Evolutionary conservation across 2,329 filamentous ascomycete genomes (phyloP), one percentile per base, ranked within the genome.

Genomic region (Trichoderma polysporum): DNA sequence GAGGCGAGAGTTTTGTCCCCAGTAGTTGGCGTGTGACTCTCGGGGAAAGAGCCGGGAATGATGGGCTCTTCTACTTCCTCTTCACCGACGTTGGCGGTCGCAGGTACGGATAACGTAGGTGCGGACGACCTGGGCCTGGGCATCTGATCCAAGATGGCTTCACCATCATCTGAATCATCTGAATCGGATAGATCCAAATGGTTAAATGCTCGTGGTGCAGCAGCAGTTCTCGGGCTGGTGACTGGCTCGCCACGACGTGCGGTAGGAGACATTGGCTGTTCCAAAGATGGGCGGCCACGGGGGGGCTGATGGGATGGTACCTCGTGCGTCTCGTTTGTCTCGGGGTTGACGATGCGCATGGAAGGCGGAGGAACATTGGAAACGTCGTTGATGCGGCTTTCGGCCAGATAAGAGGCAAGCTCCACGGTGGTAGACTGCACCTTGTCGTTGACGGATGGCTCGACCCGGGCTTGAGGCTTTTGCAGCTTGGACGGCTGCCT

Each of bases 101-200:
- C 57, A 37, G 71, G 70, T 7, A 70, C 49, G 49, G 68, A 64
- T 17, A n/a, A n/a, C n/a, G n/a, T n/a, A n/a, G n/a, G n/a, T n/a
- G n/a, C n/a, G n/a, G 50, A 25, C 31, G 37, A 25, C 5, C 17
- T 61, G 19, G 61, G 61, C 69, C 68, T 57, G 22, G 72, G 64
- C 45, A 71, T 69, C 64, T 70, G 79, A 69, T 68, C 76, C 71
- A 63, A 73, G 68, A 73, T 62, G 17, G 78, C 74, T n/a, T 80
- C 77, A 39, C 83, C 82, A 1, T 80, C 79, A 9, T 83, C 83
- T 5, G 85, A 85, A 61, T 84, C 85, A 69, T 91, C 90, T 53
- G 91, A 90, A 70, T 91, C 90, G 73, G 93, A 91, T 13, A 93
- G 81, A 64, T 89, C 88, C 69, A 89, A 83, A 27, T 89, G 86